Base-by-base conservation (phyloP, 1,284 basidiomycete genomes). In the Trametes pubescens region DNA sequence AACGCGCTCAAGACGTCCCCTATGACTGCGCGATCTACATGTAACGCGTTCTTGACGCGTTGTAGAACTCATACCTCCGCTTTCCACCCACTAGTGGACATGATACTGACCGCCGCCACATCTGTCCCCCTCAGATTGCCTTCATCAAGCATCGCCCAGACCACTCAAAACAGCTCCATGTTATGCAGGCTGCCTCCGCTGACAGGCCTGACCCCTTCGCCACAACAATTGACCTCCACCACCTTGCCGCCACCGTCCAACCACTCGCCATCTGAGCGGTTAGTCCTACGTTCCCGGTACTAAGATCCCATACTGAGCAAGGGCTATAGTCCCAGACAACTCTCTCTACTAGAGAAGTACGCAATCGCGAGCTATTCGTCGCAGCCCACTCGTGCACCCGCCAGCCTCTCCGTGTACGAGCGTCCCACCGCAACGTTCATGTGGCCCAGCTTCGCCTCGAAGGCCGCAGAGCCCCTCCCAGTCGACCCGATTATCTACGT, bases 371-470 rank as follows among this genome's bases (percentile, higher is more conserved):
- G 24, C 5, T 62, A 44, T 54, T 40, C 35, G 44, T 46, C 51
- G 16, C 65, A 60, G 46, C 49, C 54, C 46, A 44, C 26, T 51
- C 2, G 59, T 57, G 13, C 57, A 48, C 18, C 64, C 70, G 51
- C 53, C 2, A 56, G 53, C 32, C 68, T 77, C 26, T 78, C 75
- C 7, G 70, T 75, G 8, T 78, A 76, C 60, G 72, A 75, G 44
- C 71, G 73, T 8, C 72, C 75, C 11, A 77, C 76, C 24, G 76
- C 79, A 21, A 76, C 77, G 14, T 81, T 75, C 63, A 72, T 73
- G 62, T 81, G 78, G 80, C 77, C 77, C 43, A 74, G 66, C 34
- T 76, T 81, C 59, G 68, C 72, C 52, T 74, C 76, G 38, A 72
- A 71, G 44, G 75, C 74, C 2, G 65, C 72, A 38, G 73, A 73